A percentile compares a stretch with the other conserved stretches of the same genome.
Conservation (phyloP, 2,329 filamentous ascomycete genomes). For the Fulvia fulva region DNA sequence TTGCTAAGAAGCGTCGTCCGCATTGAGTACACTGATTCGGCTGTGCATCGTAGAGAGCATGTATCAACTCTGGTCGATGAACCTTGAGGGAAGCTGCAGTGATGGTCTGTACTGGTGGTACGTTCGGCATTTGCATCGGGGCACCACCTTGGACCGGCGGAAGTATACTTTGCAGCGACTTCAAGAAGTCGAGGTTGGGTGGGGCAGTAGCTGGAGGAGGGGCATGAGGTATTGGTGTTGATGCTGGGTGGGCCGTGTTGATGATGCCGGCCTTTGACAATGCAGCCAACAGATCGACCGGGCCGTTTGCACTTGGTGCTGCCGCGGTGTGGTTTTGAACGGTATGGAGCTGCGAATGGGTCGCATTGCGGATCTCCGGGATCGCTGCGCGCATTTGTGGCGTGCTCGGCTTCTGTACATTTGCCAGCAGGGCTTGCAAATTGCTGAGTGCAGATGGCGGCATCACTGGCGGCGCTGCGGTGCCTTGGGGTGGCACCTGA, state of each 20-base stretch:
- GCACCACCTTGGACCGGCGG: constrained; percentile 21
- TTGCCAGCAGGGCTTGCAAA: constrained; percentile 34
- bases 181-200: constrained; percentile 22
- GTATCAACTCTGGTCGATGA: constrained; percentile 69
- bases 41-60: constrained; percentile 71
- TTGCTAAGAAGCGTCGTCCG: constrained; percentile 76
- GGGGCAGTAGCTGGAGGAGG: constrained; percentile 14
- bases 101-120: constrained; percentile 21
- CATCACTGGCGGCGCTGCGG: constrained; percentile 23
- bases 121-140: constrained; percentile 14
- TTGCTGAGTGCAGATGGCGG: constrained; percentile 30
- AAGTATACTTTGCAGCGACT: constrained; percentile 27
- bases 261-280: constrained; percentile 30
- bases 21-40: constrained; percentile 89
- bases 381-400: constrained; percentile 34
- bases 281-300: constrained; percentile 29
- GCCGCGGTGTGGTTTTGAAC: constrained; percentile 29
- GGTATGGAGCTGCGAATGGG: constrained; percentile 30
- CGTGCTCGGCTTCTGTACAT: constrained; percentile 35
- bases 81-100: constrained; percentile 30
- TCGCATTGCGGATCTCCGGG: constrained; percentile 28
- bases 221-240: constrained; percentile 8
- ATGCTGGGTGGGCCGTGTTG: constrained; percentile 7
- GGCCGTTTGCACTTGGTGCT: constrained; percentile 19
- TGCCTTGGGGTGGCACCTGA: constrained; percentile 14